phyloP scores from a whole-genome alignment of 2,329 filamentous ascomycete genomes.

The Colletotrichum lini region DNA sequence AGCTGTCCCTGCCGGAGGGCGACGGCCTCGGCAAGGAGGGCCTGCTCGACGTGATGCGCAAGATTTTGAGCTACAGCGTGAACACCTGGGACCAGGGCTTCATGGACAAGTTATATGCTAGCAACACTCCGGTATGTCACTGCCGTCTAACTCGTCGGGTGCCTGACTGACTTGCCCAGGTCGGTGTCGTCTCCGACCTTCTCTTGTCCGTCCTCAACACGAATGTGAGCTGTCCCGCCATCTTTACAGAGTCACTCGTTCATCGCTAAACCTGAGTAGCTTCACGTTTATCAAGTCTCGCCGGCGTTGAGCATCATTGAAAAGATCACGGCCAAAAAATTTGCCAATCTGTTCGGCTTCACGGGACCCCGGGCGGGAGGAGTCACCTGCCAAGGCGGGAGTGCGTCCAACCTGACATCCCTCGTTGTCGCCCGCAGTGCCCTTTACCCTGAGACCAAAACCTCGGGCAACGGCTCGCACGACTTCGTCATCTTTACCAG shows the following conservation, averaged over 20 bases:
- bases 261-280: conserved; percentile 54
- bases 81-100: conserved; percentile 99
- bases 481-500: conserved; percentile 90
- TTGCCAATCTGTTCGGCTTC: conserved; percentile 86
- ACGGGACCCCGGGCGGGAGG: conserved; percentile 79
- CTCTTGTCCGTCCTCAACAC: conserved; percentile 91
- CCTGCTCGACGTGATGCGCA: conserved; percentile 77
- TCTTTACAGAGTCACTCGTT: background rate
- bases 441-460: conserved; percentile 84
- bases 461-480: conserved; percentile 74
- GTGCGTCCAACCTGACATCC: conserved; percentile 86
- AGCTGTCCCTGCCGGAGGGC: conserved; percentile 70
- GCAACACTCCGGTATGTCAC: conserved; percentile 81
- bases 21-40: conserved; percentile 78
- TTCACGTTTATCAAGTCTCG: conserved; percentile 95
- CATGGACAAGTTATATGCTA: conserved; percentile 94
- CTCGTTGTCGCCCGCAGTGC: conserved; percentile 91
- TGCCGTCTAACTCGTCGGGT: background rate
- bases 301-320: conserved; percentile 90
- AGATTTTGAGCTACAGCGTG: conserved; percentile 86
- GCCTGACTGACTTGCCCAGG: conserved; percentile 58
- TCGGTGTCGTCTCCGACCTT: conserved; percentile 88
- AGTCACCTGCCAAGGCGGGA: conserved; percentile 85
- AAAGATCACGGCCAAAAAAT: conserved; percentile 80
- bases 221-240: conserved; percentile 70